phyloP scores from a whole-genome alignment of 148 eudicot genomes.

The Chenopodium album region DNA sequence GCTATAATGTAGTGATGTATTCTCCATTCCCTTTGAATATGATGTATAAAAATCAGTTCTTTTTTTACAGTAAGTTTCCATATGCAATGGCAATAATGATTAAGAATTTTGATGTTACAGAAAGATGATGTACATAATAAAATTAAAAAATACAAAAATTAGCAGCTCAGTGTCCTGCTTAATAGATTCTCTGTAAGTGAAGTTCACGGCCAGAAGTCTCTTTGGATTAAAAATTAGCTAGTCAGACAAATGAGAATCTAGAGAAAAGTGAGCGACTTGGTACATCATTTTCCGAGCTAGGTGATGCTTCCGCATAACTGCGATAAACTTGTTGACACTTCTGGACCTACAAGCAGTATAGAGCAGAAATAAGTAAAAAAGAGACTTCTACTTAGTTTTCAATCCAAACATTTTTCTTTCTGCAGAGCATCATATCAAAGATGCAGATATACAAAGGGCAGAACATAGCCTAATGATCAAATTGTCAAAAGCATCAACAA shows the following conservation, averaged over 20 bases:
- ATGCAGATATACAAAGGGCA: not conserved
- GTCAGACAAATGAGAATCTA: conserved; percentile 70
- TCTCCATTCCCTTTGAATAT: not conserved
- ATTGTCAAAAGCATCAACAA: not conserved
- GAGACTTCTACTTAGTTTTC: not conserved
- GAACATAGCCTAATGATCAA: not conserved
- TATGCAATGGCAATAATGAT: conserved; percentile 1
- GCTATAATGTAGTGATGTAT: not conserved
- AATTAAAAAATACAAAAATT: conserved; percentile 6
- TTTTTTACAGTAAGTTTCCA: conserved; percentile 6
- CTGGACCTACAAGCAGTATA: conserved; percentile 46
- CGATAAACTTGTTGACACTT: conserved; percentile 93
- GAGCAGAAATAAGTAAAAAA: not conserved
- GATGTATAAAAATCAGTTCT: not conserved
- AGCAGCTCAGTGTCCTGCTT: not conserved
- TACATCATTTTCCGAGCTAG: conserved; percentile 60
- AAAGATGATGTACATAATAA: not conserved
- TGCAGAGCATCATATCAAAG: not conserved
- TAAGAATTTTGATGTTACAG: not conserved
- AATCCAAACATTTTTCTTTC: not conserved
- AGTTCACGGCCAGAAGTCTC: not conserved
- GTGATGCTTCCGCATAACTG: conserved; percentile 45
- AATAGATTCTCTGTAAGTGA: not conserved
- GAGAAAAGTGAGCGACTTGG: conserved; percentile 76
- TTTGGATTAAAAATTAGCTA: not conserved